Evolutionary conservation across 2,329 filamentous ascomycete genomes (phyloP).

Genomic region (Diplodia mutila): DNA sequence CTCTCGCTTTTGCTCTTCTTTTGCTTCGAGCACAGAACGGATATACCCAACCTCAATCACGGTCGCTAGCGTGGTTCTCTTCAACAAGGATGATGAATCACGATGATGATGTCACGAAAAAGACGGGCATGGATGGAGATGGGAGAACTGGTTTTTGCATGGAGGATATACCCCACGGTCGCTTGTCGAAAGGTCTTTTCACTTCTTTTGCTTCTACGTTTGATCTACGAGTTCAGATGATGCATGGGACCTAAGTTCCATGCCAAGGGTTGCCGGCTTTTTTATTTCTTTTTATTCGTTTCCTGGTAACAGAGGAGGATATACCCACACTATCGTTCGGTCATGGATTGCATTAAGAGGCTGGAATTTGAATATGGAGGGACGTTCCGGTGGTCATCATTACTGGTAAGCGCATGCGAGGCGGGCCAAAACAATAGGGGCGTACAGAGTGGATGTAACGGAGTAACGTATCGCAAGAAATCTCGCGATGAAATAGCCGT

Average conservation of each 20-base stretch:
- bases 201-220: not conserved
- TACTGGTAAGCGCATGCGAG: not conserved
- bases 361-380: not conserved
- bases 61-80: not conserved
- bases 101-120: not conserved
- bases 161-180: constrained; percentile 12
- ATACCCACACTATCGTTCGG: constrained; percentile 11
- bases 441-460: not conserved
- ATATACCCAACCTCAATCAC: constrained; percentile 1
- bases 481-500: not conserved
- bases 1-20: not conserved
- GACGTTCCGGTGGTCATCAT: not conserved
- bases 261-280: too few species aligned
- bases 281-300: not conserved
- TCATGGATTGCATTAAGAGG: not conserved
- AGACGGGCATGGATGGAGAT: not conserved
- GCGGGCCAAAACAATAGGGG: not conserved
- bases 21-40: not conserved
- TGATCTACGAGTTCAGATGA: too few species aligned
- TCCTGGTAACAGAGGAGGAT: not conserved
- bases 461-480: not conserved
- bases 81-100: not conserved
- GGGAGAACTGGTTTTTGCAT: not conserved
- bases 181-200: not conserved
- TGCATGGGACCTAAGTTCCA: too few species aligned